Percentiles rank a stretch among this genome's conserved stretches.
phyloP scores from a whole-genome alignment of 768 basidiomycete species.

The Agrocybe praecox region DNA sequence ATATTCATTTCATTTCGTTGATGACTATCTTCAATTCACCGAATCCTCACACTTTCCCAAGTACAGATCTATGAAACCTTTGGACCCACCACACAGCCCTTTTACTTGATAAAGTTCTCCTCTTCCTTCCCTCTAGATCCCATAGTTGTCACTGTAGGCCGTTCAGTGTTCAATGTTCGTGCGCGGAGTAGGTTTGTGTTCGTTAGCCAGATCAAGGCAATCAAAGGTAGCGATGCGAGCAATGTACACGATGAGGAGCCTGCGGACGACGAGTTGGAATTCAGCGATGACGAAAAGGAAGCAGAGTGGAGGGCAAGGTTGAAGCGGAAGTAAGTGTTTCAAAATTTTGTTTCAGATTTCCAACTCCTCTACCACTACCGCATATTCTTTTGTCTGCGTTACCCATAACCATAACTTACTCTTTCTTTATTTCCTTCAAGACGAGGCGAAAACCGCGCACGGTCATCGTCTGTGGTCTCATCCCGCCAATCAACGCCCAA shows the following conservation, averaged over 20 bases:
- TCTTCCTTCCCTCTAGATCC: constrained; percentile 62
- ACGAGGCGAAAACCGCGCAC: constrained; percentile 52
- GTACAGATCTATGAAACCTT: constrained; percentile 91
- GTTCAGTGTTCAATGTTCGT: constrained; percentile 83
- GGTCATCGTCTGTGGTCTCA: constrained; percentile 49
- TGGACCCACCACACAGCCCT: constrained; percentile 86
- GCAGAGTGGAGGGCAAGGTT: constrained; percentile 63
- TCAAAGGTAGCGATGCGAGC: constrained; percentile 92
- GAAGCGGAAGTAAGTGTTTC: constrained; percentile 59
- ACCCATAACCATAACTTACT: not conserved
- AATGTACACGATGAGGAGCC: constrained; percentile 96
- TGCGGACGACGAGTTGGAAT: constrained; percentile 87
- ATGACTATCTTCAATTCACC: constrained; percentile 9
- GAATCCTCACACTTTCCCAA: constrained; percentile 16
- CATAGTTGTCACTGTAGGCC: constrained; percentile 53
- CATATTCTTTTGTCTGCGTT: not conserved
- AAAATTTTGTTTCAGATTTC: not conserved
- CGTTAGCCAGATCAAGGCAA: constrained; percentile 63
- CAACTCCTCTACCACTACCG: not conserved
- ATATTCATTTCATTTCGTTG: constrained; percentile 2
- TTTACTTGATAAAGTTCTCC: constrained; percentile 88
- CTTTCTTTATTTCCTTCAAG: constrained; percentile 33
- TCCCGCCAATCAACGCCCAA: constrained; percentile 60
- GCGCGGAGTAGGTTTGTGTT: constrained; percentile 84
- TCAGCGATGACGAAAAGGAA: constrained; percentile 95